Base-by-base conservation (phyloP, 2,329 filamentous ascomycete genomes). In the Ustulina deusta region DNA sequence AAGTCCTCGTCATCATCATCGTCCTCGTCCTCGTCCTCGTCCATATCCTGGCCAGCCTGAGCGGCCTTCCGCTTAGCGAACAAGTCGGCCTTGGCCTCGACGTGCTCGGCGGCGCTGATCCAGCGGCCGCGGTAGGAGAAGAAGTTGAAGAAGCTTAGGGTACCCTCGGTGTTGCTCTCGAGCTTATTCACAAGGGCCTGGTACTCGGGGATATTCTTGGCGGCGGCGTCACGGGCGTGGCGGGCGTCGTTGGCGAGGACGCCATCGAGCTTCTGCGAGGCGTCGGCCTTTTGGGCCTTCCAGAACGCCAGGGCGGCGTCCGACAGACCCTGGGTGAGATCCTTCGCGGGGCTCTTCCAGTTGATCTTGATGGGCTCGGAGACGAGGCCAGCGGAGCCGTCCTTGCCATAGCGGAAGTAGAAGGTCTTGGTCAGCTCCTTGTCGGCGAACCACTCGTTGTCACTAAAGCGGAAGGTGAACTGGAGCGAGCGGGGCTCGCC, bases 81-180 rank as follows among this genome's bases (percentile, higher is more conserved):
- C 29, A 76, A 74, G 64, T 80, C 79, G 36, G 76, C 78, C 74
- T 81, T 81, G 32, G 87, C 88, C 69, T 83, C 81, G 72, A 80
- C 82, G 48, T 84, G 87, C 81, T 91, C 87, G 74, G 90, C 87
- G 1, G 86, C 87, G 52, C 83, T 86, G 68, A 91, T 83, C 74
- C 85, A 87, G 61, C 85, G 80, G 71, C 83, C 89, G 72, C 81
- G 86, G 79, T 88, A 93, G 13, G 86, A 89, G 77, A 93, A 93
- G 84, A 89, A 91, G 58, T 87, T 86, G 78, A 93, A 93, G 83
- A 93, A 92, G 78, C 86, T 89, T 42, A 84, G 74, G 10, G 84
- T 83, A 71, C 74, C 73, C 38, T 66, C 64, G 57, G 66, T 67
- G 61, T 73, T 73, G 63, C 66, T 66, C 51, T 72, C 66, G 29